phyloP scores from a whole-genome alignment of 306 rosid species.

The Elaeagnus macrophylla region DNA sequence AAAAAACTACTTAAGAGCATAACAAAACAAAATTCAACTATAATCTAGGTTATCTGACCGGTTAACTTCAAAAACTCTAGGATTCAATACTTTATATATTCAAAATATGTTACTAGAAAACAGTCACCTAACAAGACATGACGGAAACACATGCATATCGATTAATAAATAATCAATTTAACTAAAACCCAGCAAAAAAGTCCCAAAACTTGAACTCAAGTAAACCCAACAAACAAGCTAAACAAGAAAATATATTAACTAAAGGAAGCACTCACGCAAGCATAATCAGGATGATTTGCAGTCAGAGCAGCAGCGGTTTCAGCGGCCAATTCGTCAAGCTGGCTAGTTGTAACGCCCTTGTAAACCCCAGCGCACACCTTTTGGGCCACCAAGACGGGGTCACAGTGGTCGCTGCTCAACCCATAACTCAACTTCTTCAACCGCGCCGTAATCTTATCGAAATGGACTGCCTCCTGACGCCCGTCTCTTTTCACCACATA shows the following conservation, averaged over 20 bases:
- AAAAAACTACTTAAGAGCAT: background rate
- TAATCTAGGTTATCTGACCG: background rate
- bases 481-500: constrained; percentile 89
- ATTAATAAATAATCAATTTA: background rate
- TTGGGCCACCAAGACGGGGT: constrained; percentile 80
- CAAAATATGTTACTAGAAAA: too few relatives aligned
- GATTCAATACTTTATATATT: too few relatives aligned
- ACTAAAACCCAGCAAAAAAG: background rate
- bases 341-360: constrained; percentile 91
- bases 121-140: too few relatives aligned
- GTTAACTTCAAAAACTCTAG: too few relatives aligned
- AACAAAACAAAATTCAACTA: background rate
- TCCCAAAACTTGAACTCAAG: background rate
- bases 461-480: constrained; percentile 79
- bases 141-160: too few relatives aligned
- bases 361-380: constrained; percentile 92
- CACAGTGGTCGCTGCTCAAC: constrained; percentile 69
- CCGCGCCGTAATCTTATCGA: constrained; percentile 89
- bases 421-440: constrained; percentile 93
- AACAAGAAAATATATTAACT: too few relatives aligned
- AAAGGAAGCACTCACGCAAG: constrained; percentile 43
- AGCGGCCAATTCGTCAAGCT: constrained; percentile 91
- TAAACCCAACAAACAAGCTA: too few relatives aligned
- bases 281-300: constrained; percentile 84
- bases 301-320: constrained; percentile 97